A percentile compares a stretch with the other conserved stretches of the same genome.
These are phyloP conservation scores for Linum tenue DNA, from an alignment of 345 rosid species.

Conservation along the genomic window DNA sequence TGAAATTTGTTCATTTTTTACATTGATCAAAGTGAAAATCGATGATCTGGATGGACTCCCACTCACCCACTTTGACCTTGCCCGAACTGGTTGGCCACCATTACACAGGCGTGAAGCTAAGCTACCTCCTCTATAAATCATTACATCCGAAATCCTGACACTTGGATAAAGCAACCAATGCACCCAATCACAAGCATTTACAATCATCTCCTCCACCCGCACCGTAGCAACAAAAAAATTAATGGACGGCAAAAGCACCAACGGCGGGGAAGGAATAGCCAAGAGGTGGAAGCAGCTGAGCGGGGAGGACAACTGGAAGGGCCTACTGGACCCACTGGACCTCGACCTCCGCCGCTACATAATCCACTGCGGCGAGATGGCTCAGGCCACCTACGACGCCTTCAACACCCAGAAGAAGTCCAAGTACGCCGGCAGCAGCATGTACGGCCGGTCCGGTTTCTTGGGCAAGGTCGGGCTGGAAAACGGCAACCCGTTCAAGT, in stretches of 20 bases:
- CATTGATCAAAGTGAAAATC: no score
- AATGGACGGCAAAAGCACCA: background rate
- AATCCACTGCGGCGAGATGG: conserved; percentile 39
- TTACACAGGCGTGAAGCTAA: no score
- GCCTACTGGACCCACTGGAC: conserved; percentile 36
- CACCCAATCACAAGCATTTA: no score
- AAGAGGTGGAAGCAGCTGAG: conserved; percentile 36
- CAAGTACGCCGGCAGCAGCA: conserved; percentile 24
- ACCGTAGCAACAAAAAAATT: no score
- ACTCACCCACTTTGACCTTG: no score
- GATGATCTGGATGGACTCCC: no score
- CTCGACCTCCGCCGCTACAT: conserved; percentile 36
- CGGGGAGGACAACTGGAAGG: conserved; percentile 30
- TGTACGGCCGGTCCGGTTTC: conserved; percentile 22
- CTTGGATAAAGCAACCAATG: no score
- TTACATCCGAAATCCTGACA: no score
- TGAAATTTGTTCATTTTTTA: no score
- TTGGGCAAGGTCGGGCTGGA: conserved; percentile 29
- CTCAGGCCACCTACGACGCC: conserved; percentile 23
- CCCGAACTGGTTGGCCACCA: no score
- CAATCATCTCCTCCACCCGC: no score
- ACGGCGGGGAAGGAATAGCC: conserved; percentile 18
- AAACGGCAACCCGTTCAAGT: conserved; percentile 26
- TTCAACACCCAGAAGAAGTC: conserved; percentile 23
- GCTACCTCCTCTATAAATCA: no score